Conservation (phyloP, 192 early-diverging fungal species). For the Haplosporangium gracile region DNA sequence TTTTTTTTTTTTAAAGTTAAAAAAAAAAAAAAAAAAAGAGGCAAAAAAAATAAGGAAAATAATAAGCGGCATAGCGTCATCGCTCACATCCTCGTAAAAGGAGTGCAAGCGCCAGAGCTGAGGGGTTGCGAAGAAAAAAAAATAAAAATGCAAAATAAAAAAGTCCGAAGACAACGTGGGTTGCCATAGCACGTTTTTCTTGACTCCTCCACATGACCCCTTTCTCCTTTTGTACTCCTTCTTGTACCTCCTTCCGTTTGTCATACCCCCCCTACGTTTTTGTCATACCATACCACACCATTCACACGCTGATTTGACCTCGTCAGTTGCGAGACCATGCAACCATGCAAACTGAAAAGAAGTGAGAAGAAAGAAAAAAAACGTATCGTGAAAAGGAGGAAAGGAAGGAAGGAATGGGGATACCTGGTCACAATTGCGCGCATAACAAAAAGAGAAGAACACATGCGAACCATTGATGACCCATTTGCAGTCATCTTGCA, state of each 20-base stretch:
- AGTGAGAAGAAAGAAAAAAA: neutral
- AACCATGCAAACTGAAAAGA: neutral
- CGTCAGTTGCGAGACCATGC: neutral
- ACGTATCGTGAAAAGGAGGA: neutral
- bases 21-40: neutral
- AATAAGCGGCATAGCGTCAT: conserved; percentile 2
- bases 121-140: neutral
- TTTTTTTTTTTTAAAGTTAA: neutral
- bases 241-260: neutral
- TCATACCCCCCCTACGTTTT: neutral
- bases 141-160: neutral
- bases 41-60: neutral
- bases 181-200: conserved; percentile 1
- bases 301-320: neutral
- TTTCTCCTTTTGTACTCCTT: neutral
- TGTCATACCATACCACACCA: neutral
- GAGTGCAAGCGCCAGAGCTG: neutral
- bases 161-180: conserved; percentile 1
- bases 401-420: neutral
- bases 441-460: neutral
- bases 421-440: neutral
- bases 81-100: neutral
- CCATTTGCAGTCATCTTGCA: no score
- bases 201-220: neutral
- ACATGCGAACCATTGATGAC: no score